Conservation (phyloP, 345 rosid genomes). For the Melastoma malabathricum region DNA sequence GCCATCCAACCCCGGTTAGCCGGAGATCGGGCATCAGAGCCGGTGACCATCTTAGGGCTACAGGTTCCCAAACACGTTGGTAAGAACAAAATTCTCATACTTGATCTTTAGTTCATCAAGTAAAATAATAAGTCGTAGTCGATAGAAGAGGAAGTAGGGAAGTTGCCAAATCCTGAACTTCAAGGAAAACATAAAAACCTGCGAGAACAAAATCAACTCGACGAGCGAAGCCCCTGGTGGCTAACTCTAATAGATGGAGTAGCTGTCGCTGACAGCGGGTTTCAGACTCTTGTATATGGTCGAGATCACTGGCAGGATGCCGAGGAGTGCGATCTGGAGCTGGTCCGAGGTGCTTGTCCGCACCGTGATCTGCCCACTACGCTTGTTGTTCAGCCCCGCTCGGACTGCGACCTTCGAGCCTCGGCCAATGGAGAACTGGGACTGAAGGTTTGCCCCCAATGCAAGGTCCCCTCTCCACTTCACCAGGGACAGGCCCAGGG, state of each 20-base stretch:
- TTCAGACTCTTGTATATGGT: slow-evolving; percentile 58
- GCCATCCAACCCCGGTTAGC: too few species aligned
- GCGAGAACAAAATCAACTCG: not conserved
- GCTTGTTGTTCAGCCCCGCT: slow-evolving; percentile 91
- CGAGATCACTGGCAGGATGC: slow-evolving; percentile 55
- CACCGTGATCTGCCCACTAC: slow-evolving; percentile 69
- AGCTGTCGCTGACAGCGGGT: slow-evolving; percentile 50
- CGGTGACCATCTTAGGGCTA: too few species aligned
- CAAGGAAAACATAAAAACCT: not conserved
- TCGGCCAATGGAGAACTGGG: slow-evolving; percentile 67
- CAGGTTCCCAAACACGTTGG: too few species aligned
- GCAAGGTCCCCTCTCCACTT: slow-evolving; percentile 95
- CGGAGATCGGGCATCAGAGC: too few species aligned
- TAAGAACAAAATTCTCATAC: not conserved
- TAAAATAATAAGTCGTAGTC: slow-evolving; percentile 1
- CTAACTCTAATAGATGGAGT: slow-evolving; percentile 43
- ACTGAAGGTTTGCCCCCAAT: slow-evolving; percentile 80
- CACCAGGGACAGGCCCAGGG: slow-evolving; percentile 75
- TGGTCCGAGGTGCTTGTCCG: slow-evolving; percentile 86
- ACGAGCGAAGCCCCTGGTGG: not conserved
- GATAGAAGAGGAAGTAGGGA: too few species aligned
- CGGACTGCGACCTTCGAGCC: slow-evolving; percentile 67
- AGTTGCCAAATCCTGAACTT: too few species aligned
- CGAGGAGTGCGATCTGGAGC: slow-evolving; percentile 75
- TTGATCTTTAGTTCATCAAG: slow-evolving; percentile 7